Conservation (phyloP, 768 basidiomycete species). For the Russula vinacea region DNA sequence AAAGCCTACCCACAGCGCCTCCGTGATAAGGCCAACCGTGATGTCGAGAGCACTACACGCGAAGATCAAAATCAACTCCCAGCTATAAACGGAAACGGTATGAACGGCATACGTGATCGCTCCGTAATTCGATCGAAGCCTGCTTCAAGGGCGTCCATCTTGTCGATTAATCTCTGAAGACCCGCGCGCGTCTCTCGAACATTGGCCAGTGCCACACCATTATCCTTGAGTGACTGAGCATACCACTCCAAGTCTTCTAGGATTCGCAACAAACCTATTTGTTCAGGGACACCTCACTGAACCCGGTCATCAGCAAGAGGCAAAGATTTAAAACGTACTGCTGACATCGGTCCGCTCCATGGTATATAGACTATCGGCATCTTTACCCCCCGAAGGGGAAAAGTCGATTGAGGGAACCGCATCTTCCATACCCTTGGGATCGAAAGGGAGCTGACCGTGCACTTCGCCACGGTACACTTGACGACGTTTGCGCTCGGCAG, state of each 20-base stretch:
- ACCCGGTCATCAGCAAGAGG: background rate
- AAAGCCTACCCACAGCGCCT: slow-evolving; percentile 58
- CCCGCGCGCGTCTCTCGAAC: slow-evolving; percentile 58
- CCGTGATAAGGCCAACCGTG: slow-evolving; percentile 63
- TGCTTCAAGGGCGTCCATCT: slow-evolving; percentile 75
- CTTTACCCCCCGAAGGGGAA: slow-evolving; percentile 61
- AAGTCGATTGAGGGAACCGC: slow-evolving; percentile 78
- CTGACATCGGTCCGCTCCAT: slow-evolving; percentile 70
- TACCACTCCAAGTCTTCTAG: slow-evolving; percentile 65
- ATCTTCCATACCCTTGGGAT: slow-evolving; percentile 76
- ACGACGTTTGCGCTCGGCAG: slow-evolving; percentile 76
- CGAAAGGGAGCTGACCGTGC: slow-evolving; percentile 84
- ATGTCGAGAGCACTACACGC: slow-evolving; percentile 67
- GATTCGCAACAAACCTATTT: slow-evolving; percentile 55
- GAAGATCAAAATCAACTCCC: slow-evolving; percentile 9
- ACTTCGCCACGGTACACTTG: slow-evolving; percentile 82
- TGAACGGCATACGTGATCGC: slow-evolving; percentile 60
- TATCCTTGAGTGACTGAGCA: slow-evolving; percentile 46
- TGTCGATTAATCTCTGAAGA: slow-evolving; percentile 65
- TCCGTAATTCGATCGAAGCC: slow-evolving; percentile 87
- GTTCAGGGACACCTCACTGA: background rate
- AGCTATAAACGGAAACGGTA: slow-evolving; percentile 5
- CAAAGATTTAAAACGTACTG: slow-evolving; percentile 44
- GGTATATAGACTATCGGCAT: slow-evolving; percentile 51
- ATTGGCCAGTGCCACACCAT: slow-evolving; percentile 47